phyloP scores from a whole-genome alignment of 2,329 filamentous ascomycete species.

The Pyricularia sp. region DNA sequence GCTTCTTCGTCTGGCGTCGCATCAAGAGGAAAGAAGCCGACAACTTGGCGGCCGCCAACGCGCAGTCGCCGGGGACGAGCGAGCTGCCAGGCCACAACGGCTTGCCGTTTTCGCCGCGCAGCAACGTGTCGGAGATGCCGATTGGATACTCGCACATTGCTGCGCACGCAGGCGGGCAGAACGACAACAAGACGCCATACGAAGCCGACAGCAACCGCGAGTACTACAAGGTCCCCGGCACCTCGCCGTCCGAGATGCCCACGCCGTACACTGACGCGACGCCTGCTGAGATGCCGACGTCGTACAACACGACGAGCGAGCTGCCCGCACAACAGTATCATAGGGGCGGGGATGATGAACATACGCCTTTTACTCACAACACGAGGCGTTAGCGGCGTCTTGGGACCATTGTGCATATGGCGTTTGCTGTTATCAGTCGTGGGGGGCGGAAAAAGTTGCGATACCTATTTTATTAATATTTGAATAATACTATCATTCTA shows the following conservation, averaged over 20 bases:
- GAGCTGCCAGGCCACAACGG: not conserved
- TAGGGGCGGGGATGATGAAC: not conserved
- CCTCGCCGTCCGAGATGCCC: not conserved
- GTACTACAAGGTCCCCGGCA: not conserved
- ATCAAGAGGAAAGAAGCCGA: not conserved
- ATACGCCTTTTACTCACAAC: not conserved
- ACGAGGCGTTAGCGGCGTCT: not conserved
- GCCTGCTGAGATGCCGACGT: not conserved
- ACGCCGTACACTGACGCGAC: not conserved
- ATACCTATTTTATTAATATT: not conserved
- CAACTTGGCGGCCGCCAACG: not conserved
- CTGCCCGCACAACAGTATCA: not conserved
- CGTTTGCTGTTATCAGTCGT: not conserved
- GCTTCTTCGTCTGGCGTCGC: slow-evolving; percentile 8
- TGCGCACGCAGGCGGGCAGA: not conserved
- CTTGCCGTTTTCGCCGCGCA: not conserved
- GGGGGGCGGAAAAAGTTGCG: not conserved
- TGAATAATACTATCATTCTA: not conserved
- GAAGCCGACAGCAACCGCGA: not conserved
- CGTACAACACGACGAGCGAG: not conserved
- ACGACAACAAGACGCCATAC: not conserved
- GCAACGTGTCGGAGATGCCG: not conserved
- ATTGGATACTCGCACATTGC: not conserved
- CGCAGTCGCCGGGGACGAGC: not conserved
- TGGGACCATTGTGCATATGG: not conserved